Conservation (phyloP, 768 basidiomycete genomes). For the Chiua virens region DNA sequence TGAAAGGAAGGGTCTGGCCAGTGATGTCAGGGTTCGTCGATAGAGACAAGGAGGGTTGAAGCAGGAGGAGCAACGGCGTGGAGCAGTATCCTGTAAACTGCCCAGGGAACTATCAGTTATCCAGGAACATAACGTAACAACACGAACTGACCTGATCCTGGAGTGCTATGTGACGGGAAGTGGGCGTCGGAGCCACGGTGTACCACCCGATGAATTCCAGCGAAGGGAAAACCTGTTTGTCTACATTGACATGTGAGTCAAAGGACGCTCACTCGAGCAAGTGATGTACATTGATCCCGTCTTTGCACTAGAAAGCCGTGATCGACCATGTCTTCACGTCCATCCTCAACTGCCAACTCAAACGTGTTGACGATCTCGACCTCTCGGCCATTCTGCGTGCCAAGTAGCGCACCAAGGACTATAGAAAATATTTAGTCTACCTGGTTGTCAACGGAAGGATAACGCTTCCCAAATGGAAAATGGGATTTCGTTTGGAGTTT, state of each 20-base stretch:
- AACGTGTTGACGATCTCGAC: constrained; percentile 98
- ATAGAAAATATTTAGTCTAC: not conserved
- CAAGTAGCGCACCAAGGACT: constrained; percentile 94
- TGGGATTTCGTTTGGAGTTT: constrained; percentile 67
- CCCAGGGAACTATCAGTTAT: not conserved
- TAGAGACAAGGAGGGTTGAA: constrained; percentile 53
- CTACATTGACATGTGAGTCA: constrained; percentile 41
- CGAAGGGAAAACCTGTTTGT: constrained; percentile 98
- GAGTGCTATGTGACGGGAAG: constrained; percentile 71
- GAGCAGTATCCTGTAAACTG: constrained; percentile 87
- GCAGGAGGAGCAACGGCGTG: constrained; percentile 83
- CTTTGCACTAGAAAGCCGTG: constrained; percentile 79
- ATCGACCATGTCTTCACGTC: constrained; percentile 63
- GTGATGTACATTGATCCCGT: constrained; percentile 77
- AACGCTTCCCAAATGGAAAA: constrained; percentile 61
- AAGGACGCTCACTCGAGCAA: not conserved
- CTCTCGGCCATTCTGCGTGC: constrained; percentile 91
- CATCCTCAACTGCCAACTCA: constrained; percentile 70
- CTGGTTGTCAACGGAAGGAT: not conserved
- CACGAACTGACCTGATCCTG: constrained; percentile 71
- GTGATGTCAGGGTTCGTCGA: constrained; percentile 51
- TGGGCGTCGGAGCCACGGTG: constrained; percentile 76
- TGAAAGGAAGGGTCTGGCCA: constrained; percentile 80
- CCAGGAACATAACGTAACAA: not conserved
- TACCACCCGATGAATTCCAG: constrained; percentile 99